Base-by-base conservation (phyloP, 495 filamentous ascomycete genomes). In the Halenospora varia region DNA sequence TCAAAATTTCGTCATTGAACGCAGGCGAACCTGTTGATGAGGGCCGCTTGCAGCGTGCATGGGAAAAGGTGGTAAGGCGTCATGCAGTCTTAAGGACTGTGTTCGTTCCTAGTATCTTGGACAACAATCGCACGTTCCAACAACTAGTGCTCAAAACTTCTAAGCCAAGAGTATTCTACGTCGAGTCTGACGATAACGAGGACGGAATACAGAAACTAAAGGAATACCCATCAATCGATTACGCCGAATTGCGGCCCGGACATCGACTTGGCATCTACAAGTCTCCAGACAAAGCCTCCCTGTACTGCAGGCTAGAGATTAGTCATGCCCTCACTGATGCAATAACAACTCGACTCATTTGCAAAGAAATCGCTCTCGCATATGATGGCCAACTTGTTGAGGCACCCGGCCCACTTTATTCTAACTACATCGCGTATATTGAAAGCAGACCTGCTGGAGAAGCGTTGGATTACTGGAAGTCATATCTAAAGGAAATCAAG, bases 251-350 rank as follows among this genome's bases (percentile, higher is more conserved):
- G 29, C 29, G 29, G 29, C 29, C 29, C 29, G 29, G 29, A 35
- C 29, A 35, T 35, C 29, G 29, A 35, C 29, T 35, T 35, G 29
- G 29, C 29, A 35, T 35, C 13, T 35, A 35, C 29, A 35, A 35
- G 29, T 35, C 29, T 35, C 29, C 4, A 35, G 58, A 51, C 2
- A 70, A 61, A 24, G 72, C 71, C 0, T 63, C 66, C 20, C 69
- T 81, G 0, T 60, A 77, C 0, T 62, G 78, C 25, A 81, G 80
- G 57, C 61, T 86, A 20, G 82, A 86, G 50, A 67, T 86, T 22
- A 85, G 76, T 60, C 78, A 83, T 62, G 70, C 77, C 19, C 70
- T 75, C 15, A 75, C 77, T 69, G 75, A 82, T 68, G 78, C 63
- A 62, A 0, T 23, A 63, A 1, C 56, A 61, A 13, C 60, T 53